Percentiles rank a stretch among this genome's conserved stretches.
phyloP scores from a whole-genome alignment of 139 green algal species.

The Chlorella sp. region DNA sequence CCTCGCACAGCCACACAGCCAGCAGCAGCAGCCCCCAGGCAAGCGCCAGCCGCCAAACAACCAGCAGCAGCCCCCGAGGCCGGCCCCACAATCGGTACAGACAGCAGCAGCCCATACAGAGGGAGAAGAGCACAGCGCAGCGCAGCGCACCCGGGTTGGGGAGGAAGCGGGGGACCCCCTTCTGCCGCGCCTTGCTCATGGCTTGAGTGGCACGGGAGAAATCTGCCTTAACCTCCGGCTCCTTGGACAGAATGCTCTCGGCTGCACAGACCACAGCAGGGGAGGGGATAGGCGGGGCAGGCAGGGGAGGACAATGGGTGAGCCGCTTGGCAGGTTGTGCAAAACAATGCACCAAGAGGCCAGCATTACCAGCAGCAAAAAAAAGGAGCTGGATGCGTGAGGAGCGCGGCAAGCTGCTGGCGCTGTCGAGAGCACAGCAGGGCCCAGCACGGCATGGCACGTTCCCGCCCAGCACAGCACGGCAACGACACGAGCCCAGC shows the following conservation, averaged over 20 bases:
- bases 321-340: not conserved
- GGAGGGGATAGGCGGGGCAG: not conserved
- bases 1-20: too few relatives aligned
- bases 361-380: not conserved
- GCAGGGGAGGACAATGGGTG: not conserved
- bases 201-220: slow-evolving; percentile 69
- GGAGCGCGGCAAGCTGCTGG: too few relatives aligned
- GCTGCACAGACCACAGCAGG: slow-evolving; percentile 1
- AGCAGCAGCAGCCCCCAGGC: too few relatives aligned
- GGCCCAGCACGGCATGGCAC: not conserved
- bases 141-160: slow-evolving; percentile 75
- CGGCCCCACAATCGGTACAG: too few relatives aligned
- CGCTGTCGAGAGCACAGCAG: too few relatives aligned
- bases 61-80: too few relatives aligned
- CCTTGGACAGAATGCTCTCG: slow-evolving; percentile 77
- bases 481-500: not conserved
- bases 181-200: slow-evolving; percentile 59
- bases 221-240: slow-evolving; percentile 74
- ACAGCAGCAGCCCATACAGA: too few relatives aligned
- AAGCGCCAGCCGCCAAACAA: too few relatives aligned
- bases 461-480: not conserved
- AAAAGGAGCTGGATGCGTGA: too few relatives aligned
- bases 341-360: not conserved
- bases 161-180: slow-evolving; percentile 69
- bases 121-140: not conserved